phyloP scores from a whole-genome alignment of 768 basidiomycete genomes.

The Pulveroboletus sp. region DNA sequence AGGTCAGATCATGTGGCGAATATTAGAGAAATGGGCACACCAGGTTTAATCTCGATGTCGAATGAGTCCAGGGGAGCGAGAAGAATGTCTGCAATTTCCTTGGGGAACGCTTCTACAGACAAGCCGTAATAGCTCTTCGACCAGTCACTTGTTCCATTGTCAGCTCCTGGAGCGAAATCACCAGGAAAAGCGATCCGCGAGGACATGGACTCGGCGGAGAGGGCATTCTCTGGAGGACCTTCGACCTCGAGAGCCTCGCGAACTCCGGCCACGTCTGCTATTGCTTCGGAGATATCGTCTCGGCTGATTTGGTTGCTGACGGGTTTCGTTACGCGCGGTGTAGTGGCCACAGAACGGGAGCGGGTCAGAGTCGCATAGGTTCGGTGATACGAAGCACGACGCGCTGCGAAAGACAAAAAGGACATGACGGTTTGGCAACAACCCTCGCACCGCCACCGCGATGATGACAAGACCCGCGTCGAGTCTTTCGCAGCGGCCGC shows the following conservation, averaged over 20 bases:
- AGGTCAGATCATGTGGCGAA: no score
- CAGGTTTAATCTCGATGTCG: conserved; percentile 94
- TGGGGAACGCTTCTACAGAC: conserved; percentile 69
- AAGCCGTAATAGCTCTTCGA: conserved; percentile 83
- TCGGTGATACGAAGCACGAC: conserved; percentile 3
- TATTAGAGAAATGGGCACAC: conserved; percentile 41
- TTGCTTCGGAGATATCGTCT: conserved; percentile 18
- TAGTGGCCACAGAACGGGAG: conserved; percentile 20
- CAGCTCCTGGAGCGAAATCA: conserved; percentile 22
- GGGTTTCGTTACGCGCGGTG: conserved; percentile 26
- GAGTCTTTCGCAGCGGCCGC: conserved; percentile 39
- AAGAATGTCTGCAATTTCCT: conserved; percentile 67
- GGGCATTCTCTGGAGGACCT: conserved; percentile 12
- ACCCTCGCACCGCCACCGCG: conserved; percentile 15
- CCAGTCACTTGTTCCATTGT: conserved; percentile 62
- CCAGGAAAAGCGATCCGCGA: conserved; percentile 27
- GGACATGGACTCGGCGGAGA: conserved; percentile 12
- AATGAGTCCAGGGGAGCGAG: conserved; percentile 68
- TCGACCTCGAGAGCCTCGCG: conserved; percentile 14
- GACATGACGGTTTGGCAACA: no score
- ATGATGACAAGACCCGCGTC: conserved; percentile 34
- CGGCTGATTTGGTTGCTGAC: conserved; percentile 19
- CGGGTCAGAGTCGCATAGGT: conserved; percentile 26
- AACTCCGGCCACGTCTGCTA: conserved; percentile 17
- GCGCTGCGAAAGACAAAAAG: no score